These are phyloP conservation scores for Pseudoscleropodium purum DNA, from an alignment of 225 moss, liverwort and hornwort genomes.

Conservation along the genomic window DNA sequence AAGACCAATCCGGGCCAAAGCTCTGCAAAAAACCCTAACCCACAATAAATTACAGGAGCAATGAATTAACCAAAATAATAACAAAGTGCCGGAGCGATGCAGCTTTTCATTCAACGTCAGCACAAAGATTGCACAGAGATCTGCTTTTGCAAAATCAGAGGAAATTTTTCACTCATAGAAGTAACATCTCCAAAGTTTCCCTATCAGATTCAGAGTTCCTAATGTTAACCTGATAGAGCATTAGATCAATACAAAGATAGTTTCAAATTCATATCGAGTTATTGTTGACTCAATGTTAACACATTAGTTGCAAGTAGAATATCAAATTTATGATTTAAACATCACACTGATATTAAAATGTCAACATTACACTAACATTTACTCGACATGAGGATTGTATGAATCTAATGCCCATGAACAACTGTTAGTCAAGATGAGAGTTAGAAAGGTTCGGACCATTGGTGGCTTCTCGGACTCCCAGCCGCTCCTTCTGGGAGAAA, in stretches of 20 bases:
- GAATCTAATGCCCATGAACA: neutral
- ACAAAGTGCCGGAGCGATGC: neutral
- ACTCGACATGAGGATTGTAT: neutral
- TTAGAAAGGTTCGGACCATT: constrained; percentile 4
- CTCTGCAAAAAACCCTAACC: neutral
- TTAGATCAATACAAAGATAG: neutral
- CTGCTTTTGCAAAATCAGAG: neutral
- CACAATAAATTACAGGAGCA: neutral
- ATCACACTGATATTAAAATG: neutral
- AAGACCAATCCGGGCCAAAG: constrained; percentile 39
- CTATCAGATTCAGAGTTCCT: neutral
- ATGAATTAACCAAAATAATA: neutral
- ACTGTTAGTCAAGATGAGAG: neutral
- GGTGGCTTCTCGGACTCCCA: constrained; percentile 14
- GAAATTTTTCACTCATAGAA: neutral
- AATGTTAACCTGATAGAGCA: neutral
- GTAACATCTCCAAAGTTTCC: neutral
- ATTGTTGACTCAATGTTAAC: neutral
- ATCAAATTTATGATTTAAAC: neutral
- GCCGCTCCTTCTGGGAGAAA: neutral
- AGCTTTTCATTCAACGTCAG: neutral
- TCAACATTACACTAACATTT: neutral
- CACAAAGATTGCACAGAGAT: neutral
- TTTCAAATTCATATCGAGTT: neutral
- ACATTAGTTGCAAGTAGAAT: neutral